Percentiles rank a stretch among this genome's conserved stretches.
phyloP scores from a whole-genome alignment of 23 red algal genomes.

The Gracilaria vermiculophylla region DNA sequence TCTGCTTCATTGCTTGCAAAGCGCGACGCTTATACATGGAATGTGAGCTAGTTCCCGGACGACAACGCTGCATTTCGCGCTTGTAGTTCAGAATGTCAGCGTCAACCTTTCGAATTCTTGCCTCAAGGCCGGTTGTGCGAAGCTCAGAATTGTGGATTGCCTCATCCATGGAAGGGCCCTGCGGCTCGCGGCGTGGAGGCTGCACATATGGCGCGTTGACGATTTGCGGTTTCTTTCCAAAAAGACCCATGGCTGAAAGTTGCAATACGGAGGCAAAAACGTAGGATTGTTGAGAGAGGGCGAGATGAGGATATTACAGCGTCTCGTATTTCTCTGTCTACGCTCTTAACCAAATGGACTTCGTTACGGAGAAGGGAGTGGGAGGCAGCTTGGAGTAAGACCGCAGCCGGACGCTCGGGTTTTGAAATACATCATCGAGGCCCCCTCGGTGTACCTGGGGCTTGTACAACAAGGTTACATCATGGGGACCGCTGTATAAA shows the following conservation, averaged over 20 bases:
- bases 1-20: constrained; percentile 77
- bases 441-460: no score
- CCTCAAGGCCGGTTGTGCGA: constrained; percentile 37
- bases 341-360: no score
- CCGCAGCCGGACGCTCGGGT: no score
- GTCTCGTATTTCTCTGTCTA: no score
- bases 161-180: constrained; percentile 59
- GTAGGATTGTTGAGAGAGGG: neutral
- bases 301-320: no score
- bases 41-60: constrained; percentile 57
- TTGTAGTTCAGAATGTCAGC: constrained; percentile 78
- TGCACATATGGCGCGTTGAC: constrained; percentile 55
- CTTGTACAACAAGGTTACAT: neutral
- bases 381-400: no score
- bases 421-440: no score
- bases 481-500: neutral
- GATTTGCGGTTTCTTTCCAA: constrained; percentile 68
- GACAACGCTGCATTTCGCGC: constrained; percentile 72
- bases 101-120: constrained; percentile 61
- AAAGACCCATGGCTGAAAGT: constrained; percentile 50
- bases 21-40: constrained; percentile 78
- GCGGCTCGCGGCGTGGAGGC: constrained; percentile 23
- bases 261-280: neutral
- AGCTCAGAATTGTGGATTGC: constrained; percentile 48
- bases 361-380: no score